These are phyloP conservation scores for Pharnaceum exiguum DNA, from an alignment of 148 eudicot genomes.

Conservation along the genomic window DNA sequence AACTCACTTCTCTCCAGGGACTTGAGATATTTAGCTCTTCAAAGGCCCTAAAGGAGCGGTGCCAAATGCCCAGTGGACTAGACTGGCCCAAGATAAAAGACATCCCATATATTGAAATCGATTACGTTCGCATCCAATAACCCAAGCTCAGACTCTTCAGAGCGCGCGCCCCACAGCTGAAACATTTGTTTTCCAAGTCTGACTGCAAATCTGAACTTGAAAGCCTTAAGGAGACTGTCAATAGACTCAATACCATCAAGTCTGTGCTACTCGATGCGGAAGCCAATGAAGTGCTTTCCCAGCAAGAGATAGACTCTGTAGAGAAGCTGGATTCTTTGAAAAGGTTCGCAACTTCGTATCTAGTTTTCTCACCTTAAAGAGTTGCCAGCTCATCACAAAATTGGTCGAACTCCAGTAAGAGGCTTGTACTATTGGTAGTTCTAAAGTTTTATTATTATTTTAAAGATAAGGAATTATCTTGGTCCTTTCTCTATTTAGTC, in stretches of 20 bases:
- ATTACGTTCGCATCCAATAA: too few species aligned
- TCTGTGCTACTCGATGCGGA: constrained; percentile 15
- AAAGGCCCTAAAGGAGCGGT: neutral
- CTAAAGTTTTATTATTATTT: too few species aligned
- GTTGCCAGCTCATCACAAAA: too few species aligned
- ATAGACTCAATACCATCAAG: constrained; percentile 6
- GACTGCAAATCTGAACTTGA: neutral
- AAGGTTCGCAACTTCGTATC: neutral
- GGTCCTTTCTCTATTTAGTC: too few species aligned
- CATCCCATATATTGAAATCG: too few species aligned
- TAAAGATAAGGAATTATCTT: too few species aligned
- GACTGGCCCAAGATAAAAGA: constrained; percentile 18
- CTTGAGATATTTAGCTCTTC: neutral
- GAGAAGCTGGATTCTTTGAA: constrained; percentile 18
- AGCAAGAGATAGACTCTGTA: neutral
- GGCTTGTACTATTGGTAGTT: too few species aligned
- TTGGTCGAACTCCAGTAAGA: too few species aligned
- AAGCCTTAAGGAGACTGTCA: constrained; percentile 5
- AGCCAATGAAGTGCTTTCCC: neutral
- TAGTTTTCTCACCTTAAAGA: too few species aligned
- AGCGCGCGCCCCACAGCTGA: neutral
- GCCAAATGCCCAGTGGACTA: neutral
- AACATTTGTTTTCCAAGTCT: neutral
- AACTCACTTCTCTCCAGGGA: constrained; percentile 6
- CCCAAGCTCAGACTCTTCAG: too few species aligned